phyloP scores from a whole-genome alignment of 331 rosid species.

The Acacia concinna region DNA sequence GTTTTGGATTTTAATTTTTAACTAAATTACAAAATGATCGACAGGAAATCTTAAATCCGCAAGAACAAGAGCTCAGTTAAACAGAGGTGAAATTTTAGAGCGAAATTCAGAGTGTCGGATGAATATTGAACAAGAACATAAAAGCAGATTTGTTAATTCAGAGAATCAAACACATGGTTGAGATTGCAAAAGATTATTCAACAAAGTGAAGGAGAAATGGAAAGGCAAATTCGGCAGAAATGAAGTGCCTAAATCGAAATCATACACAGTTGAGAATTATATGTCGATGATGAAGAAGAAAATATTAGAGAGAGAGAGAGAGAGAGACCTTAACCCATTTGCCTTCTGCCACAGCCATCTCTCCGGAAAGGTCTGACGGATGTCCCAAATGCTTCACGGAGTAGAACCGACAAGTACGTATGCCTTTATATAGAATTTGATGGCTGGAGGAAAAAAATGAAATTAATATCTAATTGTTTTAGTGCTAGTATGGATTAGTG shows the following conservation, averaged over 20 bases:
- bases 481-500: too few species aligned
- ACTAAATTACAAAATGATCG: background rate
- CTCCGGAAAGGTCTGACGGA: background rate
- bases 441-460: background rate
- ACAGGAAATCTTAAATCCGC: background rate
- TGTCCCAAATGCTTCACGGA: background rate
- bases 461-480: too few species aligned
- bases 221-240: background rate
- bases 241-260: background rate
- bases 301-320: background rate
- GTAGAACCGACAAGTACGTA: background rate
- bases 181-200: background rate
- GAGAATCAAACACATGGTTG: background rate
- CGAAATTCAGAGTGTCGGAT: background rate
- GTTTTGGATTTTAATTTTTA: background rate
- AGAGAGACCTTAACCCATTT: conserved; percentile 72
- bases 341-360: conserved; percentile 56
- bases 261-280: background rate
- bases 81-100: background rate
- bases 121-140: background rate
- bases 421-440: background rate
- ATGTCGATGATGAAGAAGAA: background rate
- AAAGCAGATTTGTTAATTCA: background rate
- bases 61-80: background rate
- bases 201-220: background rate